A percentile compares a stretch with the other conserved stretches of the same genome.
Evolutionary conservation across 768 basidiomycete genomes (phyloP).

Genomic region (Cyathus striatus): DNA sequence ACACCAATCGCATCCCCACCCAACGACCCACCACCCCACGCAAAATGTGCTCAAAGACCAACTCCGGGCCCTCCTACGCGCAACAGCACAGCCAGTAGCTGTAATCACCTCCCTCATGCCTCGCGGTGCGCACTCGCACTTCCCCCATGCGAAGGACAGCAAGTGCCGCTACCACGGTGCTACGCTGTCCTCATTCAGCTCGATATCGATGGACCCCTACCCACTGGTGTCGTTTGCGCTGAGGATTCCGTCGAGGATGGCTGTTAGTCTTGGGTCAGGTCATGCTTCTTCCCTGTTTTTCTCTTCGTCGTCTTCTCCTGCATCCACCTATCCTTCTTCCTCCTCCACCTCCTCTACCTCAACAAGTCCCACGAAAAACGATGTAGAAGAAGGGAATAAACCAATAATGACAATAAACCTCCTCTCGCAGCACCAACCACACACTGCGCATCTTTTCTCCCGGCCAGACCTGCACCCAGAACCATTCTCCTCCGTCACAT

Average conservation of each 20-base stretch:
- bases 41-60: slow-evolving; percentile 7
- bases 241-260: slow-evolving; percentile 87
- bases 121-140: slow-evolving; percentile 6
- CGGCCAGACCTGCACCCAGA: slow-evolving; percentile 61
- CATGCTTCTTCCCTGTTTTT: slow-evolving; percentile 37
- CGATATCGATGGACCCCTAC: slow-evolving; percentile 83
- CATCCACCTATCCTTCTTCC: too few relatives aligned
- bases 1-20: too few relatives aligned
- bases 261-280: slow-evolving; percentile 42
- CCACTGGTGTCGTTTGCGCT: slow-evolving; percentile 89
- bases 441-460: slow-evolving; percentile 66
- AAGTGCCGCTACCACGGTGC: slow-evolving; percentile 67
- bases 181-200: slow-evolving; percentile 90
- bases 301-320: too few relatives aligned
- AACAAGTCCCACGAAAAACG: too few relatives aligned
- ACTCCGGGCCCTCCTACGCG: slow-evolving; percentile 60
- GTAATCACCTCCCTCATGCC: slow-evolving; percentile 73
- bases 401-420: slow-evolving; percentile 77
- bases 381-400: slow-evolving; percentile 10
- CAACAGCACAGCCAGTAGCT: slow-evolving; percentile 81
- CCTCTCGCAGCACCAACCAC: slow-evolving; percentile 62
- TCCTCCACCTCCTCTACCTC: too few relatives aligned
- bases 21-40: too few relatives aligned
- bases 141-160: background rate
- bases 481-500: slow-evolving; percentile 43